Base-by-base conservation (phyloP, 768 basidiomycete genomes). In the Russula brevipes region DNA sequence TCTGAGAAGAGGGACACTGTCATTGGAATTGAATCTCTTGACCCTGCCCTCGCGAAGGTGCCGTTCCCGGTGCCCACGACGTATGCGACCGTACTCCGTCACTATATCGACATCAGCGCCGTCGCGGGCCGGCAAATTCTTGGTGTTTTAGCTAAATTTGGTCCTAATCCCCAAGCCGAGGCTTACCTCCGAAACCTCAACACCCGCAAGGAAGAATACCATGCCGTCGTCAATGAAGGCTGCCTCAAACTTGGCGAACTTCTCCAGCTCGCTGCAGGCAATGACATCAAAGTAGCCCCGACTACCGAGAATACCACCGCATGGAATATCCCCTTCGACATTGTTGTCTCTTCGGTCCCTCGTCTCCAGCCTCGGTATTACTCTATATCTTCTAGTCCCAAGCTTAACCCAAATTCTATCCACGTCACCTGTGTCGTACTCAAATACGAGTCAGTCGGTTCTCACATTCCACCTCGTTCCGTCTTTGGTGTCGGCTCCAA, bases 31-130 rank as follows among this genome's bases (percentile, higher is more conserved):
- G 94, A 94, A 72, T 96, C 94, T n/a, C 85, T 98, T 63, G 96
- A 99, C 71, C 96, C 97, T 19, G 94, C 95, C 16, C 82, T 99
- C 36, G 96, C 96, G 61, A 98, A 98, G 76, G 95, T 98, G 61
- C 96, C 96, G 17, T 99, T 98, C 87, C 96, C 97, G 12, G 90
- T 94, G 19, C 96, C 96, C 1, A 94, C 95, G 2, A 98, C 95
- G 8, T 98, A 97, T 70, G 84, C 81, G 63, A 89, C 94, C 53
- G 93, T 98, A 66, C 85, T 99, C 65, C 87, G 94, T 42, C 91
- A 98, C 78, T 99, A 99, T 75, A 87, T 98, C 73, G 96, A 99
- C 72, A 94, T 98, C 73, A 93, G 88, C 69, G 92, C 95, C 44
- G 86, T 94, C 59, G 93, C 89, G 17, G 94, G 94, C 75, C 89